phyloP scores from a whole-genome alignment of 768 basidiomycete genomes.

The Nevesoporus exiguus region DNA sequence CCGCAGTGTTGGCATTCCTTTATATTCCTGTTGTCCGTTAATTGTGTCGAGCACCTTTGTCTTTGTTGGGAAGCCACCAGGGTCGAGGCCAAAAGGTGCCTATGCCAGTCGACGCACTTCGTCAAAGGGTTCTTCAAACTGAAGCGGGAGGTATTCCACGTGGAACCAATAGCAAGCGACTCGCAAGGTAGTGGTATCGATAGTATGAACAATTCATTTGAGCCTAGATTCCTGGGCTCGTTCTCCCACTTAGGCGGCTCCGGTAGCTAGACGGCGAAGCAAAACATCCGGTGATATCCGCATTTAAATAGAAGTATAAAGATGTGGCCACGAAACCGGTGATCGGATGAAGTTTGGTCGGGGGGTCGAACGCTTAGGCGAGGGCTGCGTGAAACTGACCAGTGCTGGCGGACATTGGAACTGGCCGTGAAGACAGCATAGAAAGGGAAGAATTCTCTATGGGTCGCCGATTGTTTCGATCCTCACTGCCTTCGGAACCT shows the following conservation, averaged over 20 bases:
- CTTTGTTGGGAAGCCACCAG: not conserved
- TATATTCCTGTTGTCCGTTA: constrained; percentile 6
- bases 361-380: constrained; percentile 12
- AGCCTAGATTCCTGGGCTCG: not conserved
- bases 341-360: constrained; percentile 6
- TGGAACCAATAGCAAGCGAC: not conserved
- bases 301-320: not conserved
- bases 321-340: not conserved
- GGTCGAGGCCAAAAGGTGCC: not conserved
- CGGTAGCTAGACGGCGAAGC: not conserved
- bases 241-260: not conserved
- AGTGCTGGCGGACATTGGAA: not conserved
- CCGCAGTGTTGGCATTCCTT: constrained; percentile 7
- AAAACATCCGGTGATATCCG: constrained; percentile 1
- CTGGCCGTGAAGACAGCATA: constrained; percentile 1
- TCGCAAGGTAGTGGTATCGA: not conserved
- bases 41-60: constrained; percentile 1
- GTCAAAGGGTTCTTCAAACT: not conserved
- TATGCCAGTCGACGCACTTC: not conserved
- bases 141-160: not conserved
- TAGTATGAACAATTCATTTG: not conserved
- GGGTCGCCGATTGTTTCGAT: constrained; percentile 15
- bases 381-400: constrained; percentile 15
- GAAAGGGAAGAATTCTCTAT: constrained; percentile 7
- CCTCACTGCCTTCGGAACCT: constrained; percentile 19